Base-by-base conservation (phyloP, 2,329 filamentous ascomycete species). In the Ambrosiella beaveri region DNA sequence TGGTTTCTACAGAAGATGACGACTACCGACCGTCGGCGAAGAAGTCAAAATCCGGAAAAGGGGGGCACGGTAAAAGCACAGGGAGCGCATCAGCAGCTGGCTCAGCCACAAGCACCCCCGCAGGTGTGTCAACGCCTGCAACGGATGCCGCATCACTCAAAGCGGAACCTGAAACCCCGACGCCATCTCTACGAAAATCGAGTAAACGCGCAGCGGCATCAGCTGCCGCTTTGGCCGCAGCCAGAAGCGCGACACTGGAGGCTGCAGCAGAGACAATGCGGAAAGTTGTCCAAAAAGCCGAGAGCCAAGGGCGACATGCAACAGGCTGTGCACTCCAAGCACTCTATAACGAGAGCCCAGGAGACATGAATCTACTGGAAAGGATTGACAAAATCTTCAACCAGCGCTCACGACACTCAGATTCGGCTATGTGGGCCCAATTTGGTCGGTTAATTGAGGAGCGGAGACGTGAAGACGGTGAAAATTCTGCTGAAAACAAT, bases 311-410 rank as follows among this genome's bases (percentile, higher is more conserved):
- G 61, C 76, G 78, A 60, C 82, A 79, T 65, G 77, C 79, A 57
- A 83, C 80, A 7, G 81, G 80, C 1, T 83, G 75, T 71, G 79
- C 80, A 47, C 70, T 84, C 60, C 73, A 79, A 57, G 75, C 73
- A 12, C 71, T 82, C 61, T 83, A 80, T 66, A 78, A 83, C 62
- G 78, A 82, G 64, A 74, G 76, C 61, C 71, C 71, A 50, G 66
- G 69, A 44, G 73, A 81, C 62, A 67, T 72, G 13, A 69, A 69
- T 40, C 80, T 82, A 64, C 70, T 82, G 59, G 68, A 71, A 61
- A 75, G 82, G 71, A 69, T 83, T 51, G 76, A 80, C 66, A 74
- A 77, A 61, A 72, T 83, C 50, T 81, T 76, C 66, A 71, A 72
- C 62, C 77, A 81, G 64, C 77, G 73, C 15, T 79, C 79, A n/a